Conservation (phyloP, 2,329 filamentous ascomycete species). For the Talaromyces sp. region DNA sequence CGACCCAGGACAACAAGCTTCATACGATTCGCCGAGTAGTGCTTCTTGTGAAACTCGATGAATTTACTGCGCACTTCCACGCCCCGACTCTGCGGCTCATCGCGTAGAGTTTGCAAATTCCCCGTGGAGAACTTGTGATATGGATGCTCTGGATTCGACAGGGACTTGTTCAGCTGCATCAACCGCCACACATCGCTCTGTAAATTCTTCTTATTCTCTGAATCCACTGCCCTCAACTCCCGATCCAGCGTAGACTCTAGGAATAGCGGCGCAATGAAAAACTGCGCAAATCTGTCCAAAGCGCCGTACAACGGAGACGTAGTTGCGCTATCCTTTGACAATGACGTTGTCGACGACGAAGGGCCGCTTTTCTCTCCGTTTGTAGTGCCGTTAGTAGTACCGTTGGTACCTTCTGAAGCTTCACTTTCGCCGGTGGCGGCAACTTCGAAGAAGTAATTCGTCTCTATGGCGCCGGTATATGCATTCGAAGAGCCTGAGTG, state of each 20-base stretch:
- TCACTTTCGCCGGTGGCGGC: slow-evolving; percentile 65
- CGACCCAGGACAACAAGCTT: slow-evolving; percentile 83
- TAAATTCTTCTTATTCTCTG: slow-evolving; percentile 96
- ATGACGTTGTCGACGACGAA: slow-evolving; percentile 19
- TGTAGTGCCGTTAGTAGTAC: slow-evolving; percentile 9
- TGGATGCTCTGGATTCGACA: slow-evolving; percentile 84
- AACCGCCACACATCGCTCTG: slow-evolving; percentile 87
- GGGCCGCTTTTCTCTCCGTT: slow-evolving; percentile 23
- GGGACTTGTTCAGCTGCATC: slow-evolving; percentile 79
- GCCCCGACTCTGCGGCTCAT: slow-evolving; percentile 71
- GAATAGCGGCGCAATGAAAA: slow-evolving; percentile 87
- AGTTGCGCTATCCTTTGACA: slow-evolving; percentile 17
- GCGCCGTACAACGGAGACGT: slow-evolving; percentile 70
- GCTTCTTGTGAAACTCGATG: slow-evolving; percentile 82
- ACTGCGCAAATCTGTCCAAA: slow-evolving; percentile 87
- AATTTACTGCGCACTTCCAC: slow-evolving; percentile 87
- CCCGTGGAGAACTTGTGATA: slow-evolving; percentile 91
- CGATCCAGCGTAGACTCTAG: slow-evolving; percentile 79
- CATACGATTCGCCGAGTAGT: slow-evolving; percentile 93
- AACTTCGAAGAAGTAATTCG: slow-evolving; percentile 97
- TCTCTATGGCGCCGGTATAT: slow-evolving; percentile 88
- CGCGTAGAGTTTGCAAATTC: slow-evolving; percentile 81
- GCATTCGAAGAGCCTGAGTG: slow-evolving; percentile 93
- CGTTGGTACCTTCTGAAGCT: slow-evolving; percentile 30
- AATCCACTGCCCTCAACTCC: slow-evolving; percentile 85